Base-by-base conservation (phyloP, 371 early-diverging fungal genomes). In the Coemansia sp. region DNA sequence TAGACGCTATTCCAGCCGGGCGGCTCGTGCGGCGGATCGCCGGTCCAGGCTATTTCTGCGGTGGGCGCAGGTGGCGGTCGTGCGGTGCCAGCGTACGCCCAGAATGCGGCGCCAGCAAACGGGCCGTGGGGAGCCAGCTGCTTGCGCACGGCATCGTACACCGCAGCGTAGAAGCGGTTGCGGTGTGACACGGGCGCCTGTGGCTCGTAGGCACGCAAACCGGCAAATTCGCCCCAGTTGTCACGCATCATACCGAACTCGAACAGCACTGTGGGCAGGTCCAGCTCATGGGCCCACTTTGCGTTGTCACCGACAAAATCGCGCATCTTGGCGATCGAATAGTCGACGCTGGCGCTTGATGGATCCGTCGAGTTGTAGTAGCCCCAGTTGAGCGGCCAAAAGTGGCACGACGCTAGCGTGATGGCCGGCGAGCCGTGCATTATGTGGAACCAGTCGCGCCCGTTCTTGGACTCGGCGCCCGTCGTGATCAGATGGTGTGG, bases 381-480 rank as follows among this genome's bases (percentile, higher is more conserved):
- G 31, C 73, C 73, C 73, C 73, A 72, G 73, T 72, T 72, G 32
- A 70, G 64, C 3, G 73, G 57, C 73, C 73, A 72, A 51, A 72
- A 72, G 41, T 72, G 73, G 50, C 64, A 68, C 6, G 73, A 69
- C 2, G 70, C 73, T 60, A 72, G 54, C 0, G 69, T 47, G 13
- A 72, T 53, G 32, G 41, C 38, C n/a, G 30, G 20, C 9, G 70
- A 69, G 4, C 35, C 2, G 55, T 72, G 73, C 73, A 72, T 72
- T 8, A 13, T 13, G 10, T 39, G 5, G 52, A 64, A 69, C 71
- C 64, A 69, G 41, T 31, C 34, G 4, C 6, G 31, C 35, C 73
- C 73, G 39, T 72, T 57, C 14, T 72, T 72, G 26, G 70, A 72
- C 45, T 80, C 80, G 1, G 80, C 68, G 10, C 80, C 80, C 4